Base-by-base conservation (phyloP, 441 rosid genomes). In the Euphorbia celastroides region DNA sequence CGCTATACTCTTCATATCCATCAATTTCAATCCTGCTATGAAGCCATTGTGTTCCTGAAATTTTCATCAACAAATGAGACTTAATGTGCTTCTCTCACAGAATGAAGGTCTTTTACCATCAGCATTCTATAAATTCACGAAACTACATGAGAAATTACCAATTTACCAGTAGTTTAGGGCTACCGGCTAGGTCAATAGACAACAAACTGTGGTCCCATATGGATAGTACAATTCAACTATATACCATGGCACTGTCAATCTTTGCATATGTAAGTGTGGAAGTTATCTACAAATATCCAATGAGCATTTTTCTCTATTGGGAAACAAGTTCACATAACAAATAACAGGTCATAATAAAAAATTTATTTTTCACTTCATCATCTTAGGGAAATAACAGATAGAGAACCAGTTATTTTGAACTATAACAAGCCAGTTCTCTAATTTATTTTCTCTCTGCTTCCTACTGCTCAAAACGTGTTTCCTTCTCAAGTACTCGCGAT, bases 1-100 rank as follows among this genome's bases (percentile, higher is more conserved):
- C 89, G 70, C 90, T 86, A 67, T 91, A 89, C 73, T 93, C 99
- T 82, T 93, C 97, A 62, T 93, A 93, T 64, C 97, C 99, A 71
- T 74, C 65, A 34, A 89, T 72, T 56, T 93, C 92, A 76, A 91
- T 73, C 82, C 85, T 89, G 82, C 97, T 91, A 50, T 81, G 88
- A 68, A 93, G 92, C 97, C 97, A 93, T 55, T 91, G 97, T 41
- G 80, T 83, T 74, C 92, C 99, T 91, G 86, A 62, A 76, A 66
- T 66, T n/a, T 25, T 62, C 22, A 10, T 2, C 34, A 46, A 50
- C 16, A 44, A 56, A 60, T 54, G 8, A 31, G 41, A 32, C 44
- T 20, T 46, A 22, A 58, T 0, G 23, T 64, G 31, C 44, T 11
- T 59, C 13, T 51, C 48, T 25, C 17, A 1, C 16, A 14, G n/a